Base-by-base conservation (phyloP, 495 filamentous ascomycete genomes). In the Penicillium canariense region DNA sequence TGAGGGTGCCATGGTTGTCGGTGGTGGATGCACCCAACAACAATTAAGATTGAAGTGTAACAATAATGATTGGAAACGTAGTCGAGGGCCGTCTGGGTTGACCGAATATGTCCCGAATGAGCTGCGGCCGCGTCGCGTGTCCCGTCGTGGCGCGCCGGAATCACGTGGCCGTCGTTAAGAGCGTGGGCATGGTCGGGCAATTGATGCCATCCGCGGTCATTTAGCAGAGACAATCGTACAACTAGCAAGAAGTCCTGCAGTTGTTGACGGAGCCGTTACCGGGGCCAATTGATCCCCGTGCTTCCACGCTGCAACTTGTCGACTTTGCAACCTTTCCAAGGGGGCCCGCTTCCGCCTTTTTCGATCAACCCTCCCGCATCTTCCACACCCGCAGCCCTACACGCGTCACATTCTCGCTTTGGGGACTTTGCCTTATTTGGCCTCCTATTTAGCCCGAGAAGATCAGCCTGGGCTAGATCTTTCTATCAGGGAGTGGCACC, bases 1-100 rank as follows among this genome's bases (percentile, higher is more conserved):
- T 26, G 84, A 84, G 8, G 87, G 85, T 15, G 88, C 75, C 88
- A 91, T 90, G 25, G 8, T 46, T 46, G 15, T n/a, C n/a, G n/a
- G n/a, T n/a, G n/a, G n/a, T n/a, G n/a, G n/a, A n/a, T n/a, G n/a
- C n/a, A n/a, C n/a, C n/a, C n/a, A n/a, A n/a, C n/a, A n/a, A n/a
- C n/a, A n/a, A n/a, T n/a, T n/a, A n/a, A n/a, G n/a, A n/a, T n/a
- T n/a, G n/a, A n/a, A n/a, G n/a, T n/a, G n/a, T n/a, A n/a, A n/a
- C 20, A 22, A 44, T 27, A 28, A 28, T 44, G 7, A 28, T 27
- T 8, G 14, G n/a, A n/a, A n/a, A n/a, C n/a, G n/a, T n/a, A n/a
- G n/a, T n/a, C n/a, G n/a, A n/a, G n/a, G n/a, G n/a, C n/a, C n/a
- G n/a, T n/a, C n/a, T n/a, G n/a, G n/a, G n/a, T n/a, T n/a, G 11